These are phyloP conservation scores for Fusarium clavum DNA, from an alignment of 2,329 filamentous ascomycete genomes.

Conservation along the genomic window DNA sequence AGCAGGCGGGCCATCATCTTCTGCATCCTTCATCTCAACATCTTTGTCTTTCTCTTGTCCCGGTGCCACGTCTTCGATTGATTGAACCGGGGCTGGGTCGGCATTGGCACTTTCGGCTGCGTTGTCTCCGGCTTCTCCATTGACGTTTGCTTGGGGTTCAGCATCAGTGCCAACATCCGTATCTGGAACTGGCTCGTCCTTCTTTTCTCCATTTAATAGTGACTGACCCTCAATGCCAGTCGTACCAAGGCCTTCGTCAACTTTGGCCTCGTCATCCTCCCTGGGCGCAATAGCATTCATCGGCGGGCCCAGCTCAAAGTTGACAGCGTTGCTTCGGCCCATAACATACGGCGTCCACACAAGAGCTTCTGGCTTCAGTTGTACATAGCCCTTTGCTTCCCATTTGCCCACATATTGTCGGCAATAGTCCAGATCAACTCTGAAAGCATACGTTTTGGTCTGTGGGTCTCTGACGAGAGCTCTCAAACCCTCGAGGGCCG, in stretches of 20 bases:
- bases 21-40: slow-evolving; percentile 45
- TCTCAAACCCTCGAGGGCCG: slow-evolving; percentile 88
- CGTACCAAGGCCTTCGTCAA: slow-evolving; percentile 49
- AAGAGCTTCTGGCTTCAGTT: slow-evolving; percentile 81
- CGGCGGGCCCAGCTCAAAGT: slow-evolving; percentile 84
- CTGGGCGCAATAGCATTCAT: slow-evolving; percentile 89
- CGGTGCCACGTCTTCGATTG: slow-evolving; percentile 46
- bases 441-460: slow-evolving; percentile 88
- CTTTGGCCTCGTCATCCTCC: slow-evolving; percentile 73
- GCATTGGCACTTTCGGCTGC: slow-evolving; percentile 40
- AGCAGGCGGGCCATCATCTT: slow-evolving; percentile 46
- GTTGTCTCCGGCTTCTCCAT: slow-evolving; percentile 19
- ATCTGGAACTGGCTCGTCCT: slow-evolving; percentile 15
- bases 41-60: slow-evolving; percentile 52
- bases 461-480: slow-evolving; percentile 90
- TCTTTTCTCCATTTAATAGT: slow-evolving; percentile 42
- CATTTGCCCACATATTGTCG: slow-evolving; percentile 89
- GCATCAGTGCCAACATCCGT: background rate
- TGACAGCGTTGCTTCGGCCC: slow-evolving; percentile 84
- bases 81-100: slow-evolving; percentile 45
- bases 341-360: slow-evolving; percentile 98
- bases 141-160: background rate
- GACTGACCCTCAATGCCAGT: slow-evolving; percentile 36
- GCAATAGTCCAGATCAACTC: slow-evolving; percentile 87
- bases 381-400: slow-evolving; percentile 88